phyloP scores from a whole-genome alignment of 83 land plant species.

The Picea abies region DNA sequence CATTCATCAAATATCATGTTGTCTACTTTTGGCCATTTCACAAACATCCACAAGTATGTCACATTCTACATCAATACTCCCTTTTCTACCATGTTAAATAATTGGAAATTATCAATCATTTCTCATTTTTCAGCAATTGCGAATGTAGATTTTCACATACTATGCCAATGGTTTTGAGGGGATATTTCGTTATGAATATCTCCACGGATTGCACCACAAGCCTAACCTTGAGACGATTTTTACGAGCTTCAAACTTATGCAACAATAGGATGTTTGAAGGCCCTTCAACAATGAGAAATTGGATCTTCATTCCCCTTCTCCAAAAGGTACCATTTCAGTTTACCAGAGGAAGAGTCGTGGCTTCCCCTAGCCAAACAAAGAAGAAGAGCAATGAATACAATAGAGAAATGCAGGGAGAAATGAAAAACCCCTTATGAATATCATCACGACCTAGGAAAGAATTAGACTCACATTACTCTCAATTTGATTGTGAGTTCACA shows the following conservation, averaged over 20 bases:
- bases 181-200: not conserved
- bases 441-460: constrained; percentile 89
- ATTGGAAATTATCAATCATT: too few species aligned
- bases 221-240: not conserved
- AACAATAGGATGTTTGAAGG: not conserved
- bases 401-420: constrained; percentile 69
- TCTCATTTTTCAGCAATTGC: too few species aligned
- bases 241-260: not conserved
- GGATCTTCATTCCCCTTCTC: not conserved
- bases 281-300: not conserved
- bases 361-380: not conserved
- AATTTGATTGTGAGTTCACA: constrained; percentile 86
- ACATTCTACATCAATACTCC: too few species aligned
- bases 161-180: too few species aligned
- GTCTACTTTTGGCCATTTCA: too few species aligned
- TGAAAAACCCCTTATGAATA: constrained; percentile 91
- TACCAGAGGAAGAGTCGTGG: not conserved
- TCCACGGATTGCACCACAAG: not conserved
- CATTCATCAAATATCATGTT: too few species aligned
- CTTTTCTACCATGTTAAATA: too few species aligned
- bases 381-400: constrained; percentile 75
- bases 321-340: not conserved
- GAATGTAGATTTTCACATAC: too few species aligned
- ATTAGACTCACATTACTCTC: constrained; percentile 68
- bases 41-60: too few species aligned